Conservation (phyloP, 2,329 filamentous ascomycete genomes). For the Hymenoscyphus scutula region DNA sequence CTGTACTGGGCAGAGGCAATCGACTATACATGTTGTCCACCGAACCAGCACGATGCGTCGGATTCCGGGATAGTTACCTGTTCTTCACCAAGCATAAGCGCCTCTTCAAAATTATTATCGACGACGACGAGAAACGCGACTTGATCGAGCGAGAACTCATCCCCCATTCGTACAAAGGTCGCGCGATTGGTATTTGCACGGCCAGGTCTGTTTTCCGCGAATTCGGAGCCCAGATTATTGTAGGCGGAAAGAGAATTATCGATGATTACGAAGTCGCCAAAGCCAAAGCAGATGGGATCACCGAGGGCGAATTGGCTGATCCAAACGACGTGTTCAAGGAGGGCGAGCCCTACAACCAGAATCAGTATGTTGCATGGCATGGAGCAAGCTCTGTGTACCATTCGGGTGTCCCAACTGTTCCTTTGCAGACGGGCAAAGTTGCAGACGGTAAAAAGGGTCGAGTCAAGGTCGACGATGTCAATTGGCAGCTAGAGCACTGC, state of each 20-base stretch:
- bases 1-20: slow-evolving; percentile 76
- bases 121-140: slow-evolving; percentile 94
- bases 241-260: slow-evolving; percentile 79
- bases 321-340: slow-evolving; percentile 76
- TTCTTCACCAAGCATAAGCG: slow-evolving; percentile 98
- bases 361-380: slow-evolving; percentile 98
- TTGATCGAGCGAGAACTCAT: slow-evolving; percentile 95
- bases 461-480: slow-evolving; percentile 85
- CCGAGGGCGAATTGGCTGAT: slow-evolving; percentile 89
- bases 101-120: slow-evolving; percentile 96
- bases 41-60: slow-evolving; percentile 92
- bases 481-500: slow-evolving; percentile 96
- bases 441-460: slow-evolving; percentile 77
- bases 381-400: slow-evolving; percentile 96
- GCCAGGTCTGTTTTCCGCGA: slow-evolving; percentile 95
- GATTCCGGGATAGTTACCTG: slow-evolving; percentile 95
- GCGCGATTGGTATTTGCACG: slow-evolving; percentile 94
- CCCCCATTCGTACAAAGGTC: slow-evolving; percentile 96
- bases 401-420: slow-evolving; percentile 73
- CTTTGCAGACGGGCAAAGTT: slow-evolving; percentile 69
- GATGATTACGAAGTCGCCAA: slow-evolving; percentile 87
- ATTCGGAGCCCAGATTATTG: slow-evolving; percentile 90
- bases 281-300: slow-evolving; percentile 70
- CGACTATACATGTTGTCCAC: slow-evolving; percentile 98
- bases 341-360: slow-evolving; percentile 95